phyloP scores from a whole-genome alignment of 345 rosid species.

The Citropsis articulata region DNA sequence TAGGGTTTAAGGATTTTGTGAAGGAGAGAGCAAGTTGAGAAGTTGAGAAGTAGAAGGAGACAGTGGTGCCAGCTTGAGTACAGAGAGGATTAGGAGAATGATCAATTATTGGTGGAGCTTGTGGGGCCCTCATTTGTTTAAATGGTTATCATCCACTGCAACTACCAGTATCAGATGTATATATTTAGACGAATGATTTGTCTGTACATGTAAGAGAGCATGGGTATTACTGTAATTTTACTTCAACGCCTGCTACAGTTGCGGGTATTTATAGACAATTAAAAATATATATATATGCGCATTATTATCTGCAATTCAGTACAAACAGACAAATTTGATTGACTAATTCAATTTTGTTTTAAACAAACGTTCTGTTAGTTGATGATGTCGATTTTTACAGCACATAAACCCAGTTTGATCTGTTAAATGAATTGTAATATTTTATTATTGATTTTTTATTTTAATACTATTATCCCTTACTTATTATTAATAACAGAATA shows the following conservation, averaged over 20 bases:
- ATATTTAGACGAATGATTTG: not conserved
- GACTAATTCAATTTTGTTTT: no score
- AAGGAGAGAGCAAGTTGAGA: not conserved
- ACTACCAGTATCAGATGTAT: not conserved
- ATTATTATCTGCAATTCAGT: no score
- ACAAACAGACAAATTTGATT: no score
- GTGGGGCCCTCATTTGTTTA: not conserved
- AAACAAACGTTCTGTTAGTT: no score
- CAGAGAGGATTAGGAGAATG: constrained; percentile 48
- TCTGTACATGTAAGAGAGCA: not conserved
- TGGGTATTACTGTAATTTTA: not conserved
- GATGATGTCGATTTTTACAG: no score
- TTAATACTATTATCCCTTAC: no score
- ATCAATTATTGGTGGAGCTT: constrained; percentile 52
- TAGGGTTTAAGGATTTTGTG: constrained; percentile 43
- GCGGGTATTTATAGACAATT: no score
- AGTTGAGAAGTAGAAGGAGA: constrained; percentile 23
- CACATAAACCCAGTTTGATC: no score
- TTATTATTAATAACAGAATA: no score
- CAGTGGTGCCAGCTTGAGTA: constrained; percentile 61
- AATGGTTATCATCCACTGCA: not conserved
- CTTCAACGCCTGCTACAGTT: not conserved
- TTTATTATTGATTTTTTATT: no score
- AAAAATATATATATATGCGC: no score
- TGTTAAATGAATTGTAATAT: no score